A percentile compares a stretch with the other conserved stretches of the same genome.
Conservation (phyloP, 495 filamentous ascomycete species). For the Penicillium verhagenii region DNA sequence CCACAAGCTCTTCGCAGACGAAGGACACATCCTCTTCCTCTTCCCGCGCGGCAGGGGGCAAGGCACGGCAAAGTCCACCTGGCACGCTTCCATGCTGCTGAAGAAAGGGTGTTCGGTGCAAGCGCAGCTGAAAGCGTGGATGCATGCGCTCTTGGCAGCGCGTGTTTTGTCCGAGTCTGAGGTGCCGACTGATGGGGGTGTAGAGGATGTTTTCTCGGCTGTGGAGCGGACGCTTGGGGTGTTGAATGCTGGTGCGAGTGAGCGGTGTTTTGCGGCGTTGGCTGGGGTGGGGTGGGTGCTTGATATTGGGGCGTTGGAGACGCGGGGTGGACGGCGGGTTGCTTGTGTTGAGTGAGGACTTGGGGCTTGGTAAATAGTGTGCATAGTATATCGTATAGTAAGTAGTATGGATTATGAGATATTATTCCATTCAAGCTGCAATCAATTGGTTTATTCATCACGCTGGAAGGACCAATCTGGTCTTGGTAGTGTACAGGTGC, state of each 20-base stretch:
- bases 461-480: no score
- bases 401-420: no score
- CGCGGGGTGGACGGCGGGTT: slow-evolving; percentile 44
- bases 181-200: not conserved
- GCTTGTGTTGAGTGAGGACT: not conserved
- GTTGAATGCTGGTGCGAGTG: slow-evolving; percentile 35
- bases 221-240: slow-evolving; percentile 20
- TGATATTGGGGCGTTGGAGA: slow-evolving; percentile 58
- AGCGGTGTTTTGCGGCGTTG: slow-evolving; percentile 39
- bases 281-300: slow-evolving; percentile 59
- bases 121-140: slow-evolving; percentile 68
- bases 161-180: slow-evolving; percentile 10
- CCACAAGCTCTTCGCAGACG: slow-evolving; percentile 25
- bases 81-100: slow-evolving; percentile 58
- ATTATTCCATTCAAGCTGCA: no score
- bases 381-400: no score
- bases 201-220: slow-evolving; percentile 7
- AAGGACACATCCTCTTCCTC: slow-evolving; percentile 34
- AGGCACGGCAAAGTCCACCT: slow-evolving; percentile 1
- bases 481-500: no score
- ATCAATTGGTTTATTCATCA: no score
- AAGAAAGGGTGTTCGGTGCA: slow-evolving; percentile 54
- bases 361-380: no score
- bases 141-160: slow-evolving; percentile 65
- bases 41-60: not conserved